These are phyloP conservation scores for Lactifluus piperatus DNA, from an alignment of 768 basidiomycete genomes.

Conservation along the genomic window DNA sequence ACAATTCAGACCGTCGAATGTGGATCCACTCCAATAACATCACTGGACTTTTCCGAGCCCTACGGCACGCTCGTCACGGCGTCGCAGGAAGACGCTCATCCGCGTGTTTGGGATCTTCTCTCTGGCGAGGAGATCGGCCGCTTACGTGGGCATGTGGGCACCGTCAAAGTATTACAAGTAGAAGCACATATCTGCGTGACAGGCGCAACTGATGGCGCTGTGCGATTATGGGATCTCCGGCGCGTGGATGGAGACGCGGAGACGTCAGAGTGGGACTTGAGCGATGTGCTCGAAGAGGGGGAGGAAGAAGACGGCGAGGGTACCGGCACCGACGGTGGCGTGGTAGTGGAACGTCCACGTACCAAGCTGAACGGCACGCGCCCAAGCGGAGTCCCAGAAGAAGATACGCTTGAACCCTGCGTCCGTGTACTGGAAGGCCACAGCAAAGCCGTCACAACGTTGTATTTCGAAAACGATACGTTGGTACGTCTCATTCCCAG, in stretches of 20 bases:
- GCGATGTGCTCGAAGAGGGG: slow-evolving; percentile 58
- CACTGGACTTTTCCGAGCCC: slow-evolving; percentile 93
- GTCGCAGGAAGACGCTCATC: slow-evolving; percentile 76
- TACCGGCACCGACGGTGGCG: slow-evolving; percentile 24
- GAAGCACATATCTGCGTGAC: slow-evolving; percentile 88
- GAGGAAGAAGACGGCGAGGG: slow-evolving; percentile 36
- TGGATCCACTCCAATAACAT: slow-evolving; percentile 74
- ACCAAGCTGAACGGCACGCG: slow-evolving; percentile 35
- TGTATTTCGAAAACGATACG: slow-evolving; percentile 94
- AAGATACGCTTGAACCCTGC: slow-evolving; percentile 42
- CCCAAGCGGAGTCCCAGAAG: slow-evolving; percentile 21
- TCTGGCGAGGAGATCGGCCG: slow-evolving; percentile 81
- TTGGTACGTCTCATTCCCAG: slow-evolving; percentile 46
- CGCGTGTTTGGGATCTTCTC: slow-evolving; percentile 91
- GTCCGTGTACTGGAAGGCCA: slow-evolving; percentile 80
- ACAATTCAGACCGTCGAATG: slow-evolving; percentile 66
- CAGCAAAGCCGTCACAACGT: slow-evolving; percentile 81
- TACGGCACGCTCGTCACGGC: slow-evolving; percentile 91
- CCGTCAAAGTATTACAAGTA: slow-evolving; percentile 87
- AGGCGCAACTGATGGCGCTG: slow-evolving; percentile 78
- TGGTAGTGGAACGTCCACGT: slow-evolving; percentile 26
- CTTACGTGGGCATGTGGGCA: slow-evolving; percentile 70
- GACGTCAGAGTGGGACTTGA: slow-evolving; percentile 42
- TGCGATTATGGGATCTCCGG: slow-evolving; percentile 87
- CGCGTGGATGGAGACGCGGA: slow-evolving; percentile 70